Evolutionary conservation across 768 basidiomycete species (phyloP).

Genomic region (Lactarius hatsudake): DNA sequence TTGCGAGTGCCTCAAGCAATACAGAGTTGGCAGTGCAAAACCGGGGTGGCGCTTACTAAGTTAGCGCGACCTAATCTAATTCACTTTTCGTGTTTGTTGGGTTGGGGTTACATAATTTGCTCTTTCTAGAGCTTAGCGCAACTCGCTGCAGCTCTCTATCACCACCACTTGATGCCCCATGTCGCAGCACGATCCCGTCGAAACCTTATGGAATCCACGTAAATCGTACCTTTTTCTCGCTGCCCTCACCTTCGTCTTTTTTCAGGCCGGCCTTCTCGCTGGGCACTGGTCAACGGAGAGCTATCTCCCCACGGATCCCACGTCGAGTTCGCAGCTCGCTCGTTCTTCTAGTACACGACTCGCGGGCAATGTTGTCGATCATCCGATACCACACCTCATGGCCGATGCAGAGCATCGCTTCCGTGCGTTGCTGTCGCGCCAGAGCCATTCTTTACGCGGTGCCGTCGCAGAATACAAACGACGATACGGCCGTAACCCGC

Average conservation of each 20-base stretch:
- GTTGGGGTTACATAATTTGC: neutral
- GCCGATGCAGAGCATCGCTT: slow-evolving; percentile 77
- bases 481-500: slow-evolving; percentile 77
- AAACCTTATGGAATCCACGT: slow-evolving; percentile 10
- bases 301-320: slow-evolving; percentile 31
- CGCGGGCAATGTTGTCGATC: slow-evolving; percentile 37
- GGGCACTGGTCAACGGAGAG: slow-evolving; percentile 29
- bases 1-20: no score
- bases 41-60: no score
- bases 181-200: slow-evolving; percentile 17
- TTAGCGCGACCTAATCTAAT: neutral
- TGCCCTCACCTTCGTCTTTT: slow-evolving; percentile 33
- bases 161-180: slow-evolving; percentile 17
- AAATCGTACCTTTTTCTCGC: slow-evolving; percentile 30
- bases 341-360: slow-evolving; percentile 26
- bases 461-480: slow-evolving; percentile 81
- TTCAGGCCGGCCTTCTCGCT: slow-evolving; percentile 37
- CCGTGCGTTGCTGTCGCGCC: slow-evolving; percentile 58
- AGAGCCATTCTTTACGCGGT: slow-evolving; percentile 74
- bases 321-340: slow-evolving; percentile 30
- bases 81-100: neutral
- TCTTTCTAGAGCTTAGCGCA: neutral
- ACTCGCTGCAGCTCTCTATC: neutral
- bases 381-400: slow-evolving; percentile 87
- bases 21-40: no score